phyloP scores from a whole-genome alignment of 495 filamentous ascomycete species.

The Aspergillus conjunctus region DNA sequence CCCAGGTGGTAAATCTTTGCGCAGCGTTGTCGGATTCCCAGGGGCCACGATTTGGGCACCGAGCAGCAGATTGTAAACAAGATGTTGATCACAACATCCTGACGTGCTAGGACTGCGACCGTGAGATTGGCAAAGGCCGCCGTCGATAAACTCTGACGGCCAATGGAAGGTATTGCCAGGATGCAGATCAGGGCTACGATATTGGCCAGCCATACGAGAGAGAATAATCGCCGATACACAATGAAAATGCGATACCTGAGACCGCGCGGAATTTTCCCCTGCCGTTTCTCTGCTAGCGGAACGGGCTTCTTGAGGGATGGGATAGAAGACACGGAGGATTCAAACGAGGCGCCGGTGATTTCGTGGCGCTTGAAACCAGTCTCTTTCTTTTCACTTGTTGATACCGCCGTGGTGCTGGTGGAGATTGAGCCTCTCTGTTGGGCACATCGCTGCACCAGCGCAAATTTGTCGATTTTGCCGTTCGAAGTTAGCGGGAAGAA shows the following conservation, averaged over 20 bases:
- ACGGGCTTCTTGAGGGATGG: slow-evolving; percentile 6
- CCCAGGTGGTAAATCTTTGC: slow-evolving; percentile 66
- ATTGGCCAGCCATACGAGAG: slow-evolving; percentile 21
- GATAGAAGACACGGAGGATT: neutral
- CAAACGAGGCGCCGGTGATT: too few relatives aligned
- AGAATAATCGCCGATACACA: slow-evolving; percentile 22
- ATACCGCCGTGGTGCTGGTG: neutral
- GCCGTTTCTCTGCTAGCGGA: slow-evolving; percentile 7
- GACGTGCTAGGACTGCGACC: slow-evolving; percentile 42
- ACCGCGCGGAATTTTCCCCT: slow-evolving; percentile 5
- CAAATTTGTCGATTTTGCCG: slow-evolving; percentile 15
- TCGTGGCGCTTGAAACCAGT: too few relatives aligned
- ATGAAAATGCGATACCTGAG: slow-evolving; percentile 21
- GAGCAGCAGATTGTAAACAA: slow-evolving; percentile 55
- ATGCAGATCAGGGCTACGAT: slow-evolving; percentile 16
- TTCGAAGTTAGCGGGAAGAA: slow-evolving; percentile 11
- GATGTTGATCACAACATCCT: slow-evolving; percentile 61
- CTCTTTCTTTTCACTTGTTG: neutral
- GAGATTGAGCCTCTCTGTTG: neutral
- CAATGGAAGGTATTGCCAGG: slow-evolving; percentile 12
- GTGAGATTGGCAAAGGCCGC: slow-evolving; percentile 39
- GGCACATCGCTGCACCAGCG: slow-evolving; percentile 1
- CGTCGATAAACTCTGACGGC: slow-evolving; percentile 7
- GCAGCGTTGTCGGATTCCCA: slow-evolving; percentile 52
- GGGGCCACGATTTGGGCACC: slow-evolving; percentile 52